Evolutionary conservation across 2,329 filamentous ascomycete genomes (phyloP).

Genomic region (Colletotrichum tanaceti): DNA sequence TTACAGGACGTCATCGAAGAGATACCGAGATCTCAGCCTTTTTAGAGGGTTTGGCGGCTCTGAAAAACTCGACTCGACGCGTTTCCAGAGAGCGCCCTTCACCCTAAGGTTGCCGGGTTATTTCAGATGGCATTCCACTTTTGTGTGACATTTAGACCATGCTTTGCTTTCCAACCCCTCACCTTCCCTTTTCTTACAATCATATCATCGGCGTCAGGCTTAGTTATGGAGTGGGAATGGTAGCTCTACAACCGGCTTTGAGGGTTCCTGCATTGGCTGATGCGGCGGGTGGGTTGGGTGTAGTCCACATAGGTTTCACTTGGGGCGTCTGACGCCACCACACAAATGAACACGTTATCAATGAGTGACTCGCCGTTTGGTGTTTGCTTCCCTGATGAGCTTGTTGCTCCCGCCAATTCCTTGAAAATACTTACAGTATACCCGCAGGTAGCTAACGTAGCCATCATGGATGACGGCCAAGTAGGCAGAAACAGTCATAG

Average conservation of each 20-base stretch:
- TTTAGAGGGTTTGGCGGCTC: constrained; percentile 6
- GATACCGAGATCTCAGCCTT: constrained; percentile 54
- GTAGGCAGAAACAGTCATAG: too few relatives aligned
- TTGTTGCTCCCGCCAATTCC: background rate
- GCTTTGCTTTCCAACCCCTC: constrained; percentile 2
- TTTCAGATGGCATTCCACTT: constrained; percentile 29
- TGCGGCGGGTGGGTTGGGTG: constrained; percentile 27
- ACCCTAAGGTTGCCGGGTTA: background rate
- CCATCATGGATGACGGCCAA: background rate
- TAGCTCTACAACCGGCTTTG: constrained; percentile 28
- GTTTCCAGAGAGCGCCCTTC: background rate
- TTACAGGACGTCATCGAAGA: constrained; percentile 62
- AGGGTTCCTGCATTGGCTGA: constrained; percentile 33
- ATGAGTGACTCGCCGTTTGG: background rate
- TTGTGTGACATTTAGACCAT: constrained; percentile 32
- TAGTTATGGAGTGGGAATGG: constrained; percentile 27
- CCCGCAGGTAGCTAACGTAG: background rate
- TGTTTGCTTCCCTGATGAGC: background rate
- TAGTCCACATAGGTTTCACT: constrained; percentile 33
- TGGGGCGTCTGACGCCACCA: constrained; percentile 31
- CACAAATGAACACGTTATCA: constrained; percentile 30
- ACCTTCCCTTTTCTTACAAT: constrained; percentile 16
- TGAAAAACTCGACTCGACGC: background rate
- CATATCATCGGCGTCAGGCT: constrained; percentile 38
- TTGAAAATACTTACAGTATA: background rate